These are phyloP conservation scores for Tulasnella sp. DNA, from an alignment of 768 basidiomycete genomes.

Conservation along the genomic window DNA sequence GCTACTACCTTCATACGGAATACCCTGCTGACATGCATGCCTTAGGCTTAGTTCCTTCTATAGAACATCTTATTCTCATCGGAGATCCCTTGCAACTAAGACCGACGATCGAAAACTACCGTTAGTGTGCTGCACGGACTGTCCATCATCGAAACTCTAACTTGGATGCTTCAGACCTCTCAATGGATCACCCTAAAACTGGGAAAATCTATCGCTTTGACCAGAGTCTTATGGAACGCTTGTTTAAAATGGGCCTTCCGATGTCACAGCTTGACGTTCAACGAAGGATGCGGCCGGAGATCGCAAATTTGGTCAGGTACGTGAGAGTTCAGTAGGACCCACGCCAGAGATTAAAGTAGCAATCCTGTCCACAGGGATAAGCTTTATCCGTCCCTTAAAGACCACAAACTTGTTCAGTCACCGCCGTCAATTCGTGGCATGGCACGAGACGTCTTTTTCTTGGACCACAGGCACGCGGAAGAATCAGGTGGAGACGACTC, in stretches of 20 bases:
- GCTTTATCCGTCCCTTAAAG: slow-evolving; percentile 53
- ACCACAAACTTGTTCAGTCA: slow-evolving; percentile 43
- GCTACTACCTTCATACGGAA: slow-evolving; percentile 29
- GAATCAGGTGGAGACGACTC: slow-evolving; percentile 54
- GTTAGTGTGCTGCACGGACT: slow-evolving; percentile 45
- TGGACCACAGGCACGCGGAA: slow-evolving; percentile 61
- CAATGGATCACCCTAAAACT: slow-evolving; percentile 56
- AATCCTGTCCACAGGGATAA: slow-evolving; percentile 36
- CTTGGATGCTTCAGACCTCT: slow-evolving; percentile 42
- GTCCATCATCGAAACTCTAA: background rate
- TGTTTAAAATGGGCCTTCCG: slow-evolving; percentile 45
- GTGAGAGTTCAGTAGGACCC: slow-evolving; percentile 25
- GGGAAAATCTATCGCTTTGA: slow-evolving; percentile 54
- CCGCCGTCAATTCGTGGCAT: slow-evolving; percentile 58
- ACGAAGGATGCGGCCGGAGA: slow-evolving; percentile 64
- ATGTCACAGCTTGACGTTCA: slow-evolving; percentile 70
- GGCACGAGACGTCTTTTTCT: slow-evolving; percentile 56
- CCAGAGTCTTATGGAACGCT: slow-evolving; percentile 67
- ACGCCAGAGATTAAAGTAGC: too few relatives aligned
- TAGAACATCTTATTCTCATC: slow-evolving; percentile 71
- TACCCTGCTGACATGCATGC: slow-evolving; percentile 29
- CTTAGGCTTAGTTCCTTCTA: slow-evolving; percentile 46
- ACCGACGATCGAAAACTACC: slow-evolving; percentile 54
- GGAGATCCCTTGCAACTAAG: slow-evolving; percentile 73
- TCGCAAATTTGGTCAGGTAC: slow-evolving; percentile 55